Conservation (phyloP, 345 rosid species). For the Draba incana region DNA sequence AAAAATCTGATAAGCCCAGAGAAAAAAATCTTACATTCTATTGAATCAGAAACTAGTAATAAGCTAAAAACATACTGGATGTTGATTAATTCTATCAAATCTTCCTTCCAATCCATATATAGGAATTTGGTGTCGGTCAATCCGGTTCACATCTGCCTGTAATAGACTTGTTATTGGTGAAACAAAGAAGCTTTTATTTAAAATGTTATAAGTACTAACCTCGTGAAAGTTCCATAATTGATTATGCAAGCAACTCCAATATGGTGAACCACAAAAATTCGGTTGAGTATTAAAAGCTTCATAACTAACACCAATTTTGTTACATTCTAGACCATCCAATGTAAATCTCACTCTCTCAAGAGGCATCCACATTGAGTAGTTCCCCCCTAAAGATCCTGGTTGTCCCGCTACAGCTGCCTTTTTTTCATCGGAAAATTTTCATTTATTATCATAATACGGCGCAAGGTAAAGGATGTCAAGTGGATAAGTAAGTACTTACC, state of each 20-base stretch:
- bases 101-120: slow-evolving; percentile 80
- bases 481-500: slow-evolving; percentile 36
- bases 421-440: slow-evolving; percentile 32
- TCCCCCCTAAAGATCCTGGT: slow-evolving; percentile 66
- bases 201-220: slow-evolving; percentile 46
- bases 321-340: slow-evolving; percentile 84
- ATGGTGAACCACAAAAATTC: slow-evolving; percentile 79
- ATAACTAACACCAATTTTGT: slow-evolving; percentile 81
- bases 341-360: slow-evolving; percentile 96
- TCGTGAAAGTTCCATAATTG: slow-evolving; percentile 88
- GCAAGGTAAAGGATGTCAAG: background rate
- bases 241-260: slow-evolving; percentile 94
- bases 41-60: background rate
- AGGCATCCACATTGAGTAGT: slow-evolving; percentile 92
- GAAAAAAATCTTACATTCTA: background rate
- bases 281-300: slow-evolving; percentile 92
- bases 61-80: slow-evolving; percentile 68
- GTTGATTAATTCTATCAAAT: slow-evolving; percentile 89
- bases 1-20: background rate
- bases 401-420: slow-evolving; percentile 58
- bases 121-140: slow-evolving; percentile 66
- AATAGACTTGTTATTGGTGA: slow-evolving; percentile 7
- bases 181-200: background rate
- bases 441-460: slow-evolving; percentile 16
- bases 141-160: slow-evolving; percentile 86